Evolutionary conservation across 768 basidiomycete species (phyloP), one percentile per base, ranked within the genome.

Genomic region (Rubroboletus satanas): DNA sequence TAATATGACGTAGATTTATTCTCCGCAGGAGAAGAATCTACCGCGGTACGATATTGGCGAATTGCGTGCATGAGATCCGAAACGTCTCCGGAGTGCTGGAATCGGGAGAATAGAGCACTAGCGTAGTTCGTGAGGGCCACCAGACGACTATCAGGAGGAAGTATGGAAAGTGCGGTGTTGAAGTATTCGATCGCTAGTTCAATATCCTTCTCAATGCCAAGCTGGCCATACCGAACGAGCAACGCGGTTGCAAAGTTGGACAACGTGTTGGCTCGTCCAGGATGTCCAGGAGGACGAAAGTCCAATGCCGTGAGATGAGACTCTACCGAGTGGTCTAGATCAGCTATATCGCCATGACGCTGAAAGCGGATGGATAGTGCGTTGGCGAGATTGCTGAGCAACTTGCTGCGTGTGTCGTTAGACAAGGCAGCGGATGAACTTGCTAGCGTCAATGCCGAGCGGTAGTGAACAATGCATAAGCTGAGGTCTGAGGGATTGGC

Each of bases 211-310:
- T 54, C 44, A 31, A 45, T 32, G 6, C 69, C 58, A 14, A 59
- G 58, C 44, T 62, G 48, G 39, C 66, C 61, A 35, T 70, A 69
- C 21, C 64, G 71, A 38, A 63, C 58, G 8, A 65, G 62, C 17
- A 73, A 46, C 9, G 59, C 63, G 23, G 62, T 62, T 5, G 68
- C 71, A 46, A 72, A 68, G 38, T 67, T 68, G 38, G 62, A 64
- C 31, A 74, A 29, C 10, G 61, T 49, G 38, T 45, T 62, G 32
- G 63, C 48, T 36, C 60, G 60, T n/a, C 64, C 59, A 12, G 70
- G 62, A 45, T 72, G 65, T 14, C 61, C 62, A 31, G 59, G 49
- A 47, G 66, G 62, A 29, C 66, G 58, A 46, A 70, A 57, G n/a
- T 65, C 54, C 47, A 73, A 54, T 11, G 66, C 68, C 0, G 60